Percentiles rank a stretch among this genome's conserved stretches.
phyloP scores from a whole-genome alignment of 2,329 filamentous ascomycete species.

The Blastomyces parvus region DNA sequence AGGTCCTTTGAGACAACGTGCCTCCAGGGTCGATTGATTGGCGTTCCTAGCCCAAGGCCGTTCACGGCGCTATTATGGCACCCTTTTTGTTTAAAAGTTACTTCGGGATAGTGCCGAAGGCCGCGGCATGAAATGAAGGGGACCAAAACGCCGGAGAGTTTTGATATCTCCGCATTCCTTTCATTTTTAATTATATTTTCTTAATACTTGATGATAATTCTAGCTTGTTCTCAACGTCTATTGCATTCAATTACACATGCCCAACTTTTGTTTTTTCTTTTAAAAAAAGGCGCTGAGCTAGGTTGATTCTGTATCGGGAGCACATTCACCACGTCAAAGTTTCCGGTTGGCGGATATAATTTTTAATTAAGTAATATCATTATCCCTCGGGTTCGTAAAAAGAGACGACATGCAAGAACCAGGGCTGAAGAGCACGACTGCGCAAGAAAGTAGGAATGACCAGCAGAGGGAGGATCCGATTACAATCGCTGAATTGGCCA shows the following conservation, averaged over 20 bases:
- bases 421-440: background rate
- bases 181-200: too few species aligned
- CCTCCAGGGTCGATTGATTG: too few species aligned
- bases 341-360: background rate
- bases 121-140: too few species aligned
- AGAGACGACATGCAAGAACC: background rate
- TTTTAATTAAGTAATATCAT: background rate
- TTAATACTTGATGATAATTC: background rate
- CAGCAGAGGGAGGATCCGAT: background rate
- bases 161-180: too few species aligned
- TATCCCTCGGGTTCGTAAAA: background rate
- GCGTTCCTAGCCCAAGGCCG: too few species aligned
- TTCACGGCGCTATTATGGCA: too few species aligned
- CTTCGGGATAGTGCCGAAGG: too few species aligned
- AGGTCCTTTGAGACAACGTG: background rate
- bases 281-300: background rate
- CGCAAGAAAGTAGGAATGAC: background rate
- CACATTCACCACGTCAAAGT: background rate
- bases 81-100: too few species aligned
- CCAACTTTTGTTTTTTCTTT: background rate
- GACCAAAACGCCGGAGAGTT: too few species aligned
- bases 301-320: background rate
- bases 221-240: background rate
- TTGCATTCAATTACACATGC: background rate
- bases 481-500: constrained; percentile 1